Base-by-base conservation (phyloP, 2,329 filamentous ascomycete species). In the Cadophora sp. region DNA sequence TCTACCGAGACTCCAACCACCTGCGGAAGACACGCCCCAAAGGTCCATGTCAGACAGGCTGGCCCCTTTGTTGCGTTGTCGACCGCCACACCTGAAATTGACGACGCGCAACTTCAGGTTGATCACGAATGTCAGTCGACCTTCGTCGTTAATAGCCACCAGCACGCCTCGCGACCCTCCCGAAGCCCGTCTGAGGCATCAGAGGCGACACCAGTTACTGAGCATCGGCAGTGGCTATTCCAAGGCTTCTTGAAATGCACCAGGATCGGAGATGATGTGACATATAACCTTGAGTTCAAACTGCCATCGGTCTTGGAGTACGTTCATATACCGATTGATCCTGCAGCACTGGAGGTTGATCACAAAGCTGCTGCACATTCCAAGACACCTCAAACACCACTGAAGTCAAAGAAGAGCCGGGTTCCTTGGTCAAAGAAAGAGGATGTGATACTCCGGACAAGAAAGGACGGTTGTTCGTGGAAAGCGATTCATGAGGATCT, bases 181-280 rank as follows among this genome's bases (percentile, higher is more conserved):
- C 64, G 43, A 62, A 68, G 59, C 48, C 62, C 48, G 20, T 66
- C 65, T 41, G 24, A 27, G 43, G 4, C 59, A 39, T 11, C 53
- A 66, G 36, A 69, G 33, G 55, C 61, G 20, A 62, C 27, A 67
- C 58, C 55, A 69, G 22, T 66, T 68, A 66, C 69, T 45, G 58
- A 69, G 64, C 70, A 71, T 68, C 63, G 64, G 41, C 58, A 72
- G 41, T 71, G 39, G 68, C 68, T 61, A 24, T 67, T 71, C 60
- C 16, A 69, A 69, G 59, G 67, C 14, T 72, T 70, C 47, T 45
- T 71, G 20, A 69, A 69, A 70, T 62, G 51, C 41, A 63, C 59
- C 27, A 56, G 45, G 36, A 67, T 67, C 47, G n/a, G 55, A 53
- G 48, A 50, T 67, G 36, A 64, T 41, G 9, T 30, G n/a, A 62